Conservation (phyloP, 495 filamentous ascomycete species). For the Alectoria sarmentosa region DNA sequence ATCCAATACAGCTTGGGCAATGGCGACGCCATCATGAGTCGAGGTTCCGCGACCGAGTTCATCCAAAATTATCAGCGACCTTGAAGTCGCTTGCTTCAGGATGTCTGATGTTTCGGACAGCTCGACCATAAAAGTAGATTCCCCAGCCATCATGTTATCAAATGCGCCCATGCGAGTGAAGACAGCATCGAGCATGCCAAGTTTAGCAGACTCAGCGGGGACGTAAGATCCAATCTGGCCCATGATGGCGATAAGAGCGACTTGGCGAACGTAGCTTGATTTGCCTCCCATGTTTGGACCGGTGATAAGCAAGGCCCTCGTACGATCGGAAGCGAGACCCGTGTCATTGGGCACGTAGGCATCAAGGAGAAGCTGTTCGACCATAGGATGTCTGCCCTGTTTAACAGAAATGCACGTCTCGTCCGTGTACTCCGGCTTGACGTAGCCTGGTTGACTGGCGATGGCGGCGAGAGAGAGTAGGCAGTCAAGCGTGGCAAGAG, state of each 20-base stretch:
- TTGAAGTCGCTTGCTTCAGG: constrained; percentile 73
- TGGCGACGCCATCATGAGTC: constrained; percentile 94
- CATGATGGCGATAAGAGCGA: constrained; percentile 88
- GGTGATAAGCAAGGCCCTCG: constrained; percentile 79
- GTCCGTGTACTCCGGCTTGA: constrained; percentile 73
- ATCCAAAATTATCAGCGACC: constrained; percentile 85
- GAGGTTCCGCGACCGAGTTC: constrained; percentile 88
- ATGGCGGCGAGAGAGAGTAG: constrained; percentile 79
- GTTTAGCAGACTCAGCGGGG: constrained; percentile 62
- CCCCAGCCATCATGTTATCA: constrained; percentile 93
- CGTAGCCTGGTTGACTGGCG: constrained; percentile 80
- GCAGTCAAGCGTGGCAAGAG: constrained; percentile 84
- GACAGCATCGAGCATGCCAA: constrained; percentile 85
- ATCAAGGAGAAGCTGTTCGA: constrained; percentile 81
- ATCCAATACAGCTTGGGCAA: constrained; percentile 85
- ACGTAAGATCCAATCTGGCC: constrained; percentile 94
- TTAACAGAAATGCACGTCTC: constrained; percentile 63
- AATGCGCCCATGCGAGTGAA: constrained; percentile 96
- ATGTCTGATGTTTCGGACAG: constrained; percentile 87
- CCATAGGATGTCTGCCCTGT: constrained; percentile 88
- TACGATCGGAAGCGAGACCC: constrained; percentile 51
- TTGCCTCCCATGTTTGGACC: constrained; percentile 99
- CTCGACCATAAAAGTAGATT: constrained; percentile 98
- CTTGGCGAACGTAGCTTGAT: constrained; percentile 85
- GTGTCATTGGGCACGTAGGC: constrained; percentile 92